Evolutionary conservation across 2,329 filamentous ascomycete species (phyloP), one percentile per base, ranked within the genome.

Genomic region (Aureobasidium sp.): DNA sequence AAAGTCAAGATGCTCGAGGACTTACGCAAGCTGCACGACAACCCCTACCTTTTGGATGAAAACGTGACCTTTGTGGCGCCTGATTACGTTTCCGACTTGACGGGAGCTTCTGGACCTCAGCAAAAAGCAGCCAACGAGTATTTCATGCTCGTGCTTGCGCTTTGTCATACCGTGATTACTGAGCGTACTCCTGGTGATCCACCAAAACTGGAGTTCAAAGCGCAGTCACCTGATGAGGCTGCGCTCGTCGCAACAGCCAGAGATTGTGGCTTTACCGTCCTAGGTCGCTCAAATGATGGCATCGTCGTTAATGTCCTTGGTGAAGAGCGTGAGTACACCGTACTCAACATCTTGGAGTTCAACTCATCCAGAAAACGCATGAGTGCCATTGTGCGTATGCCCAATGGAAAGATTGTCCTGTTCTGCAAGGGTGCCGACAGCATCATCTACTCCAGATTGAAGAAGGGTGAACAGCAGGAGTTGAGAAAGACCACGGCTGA

Each of bases 351-450:
- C 1, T 87, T 99, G 41, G 94, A 99, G 72, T 99, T 99, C 79
- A 97, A 97, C 73, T 97, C 93, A 0, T 91, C 88, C 47, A 85
- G 94, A 69, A 99, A 99, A 78, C 86, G 94, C 67, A 99, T 99
- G 94, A 97, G 92, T 75, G 90, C 92, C 2, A 97, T 99, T 67
- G 86, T 99, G 55, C 85, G 89, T 62, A 96, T 97, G 91, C 93
- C 94, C 0, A 86, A 97, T 73, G 88, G 89, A 44, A 87, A 83
- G 63, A 97, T 99, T 64, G 81, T 94, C 59, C 81, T 99, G 1
- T 96, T 95, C 76, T 99, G 94, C 80, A 99, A 99, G 77, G 94
- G 94, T 66, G 94, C 94, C 37, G 94, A 99, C 73, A 97, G 91
- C 69, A 89, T 97, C 69, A 97, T 99, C 66, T 99, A 97, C 74